Evolutionary conservation across 2,329 filamentous ascomycete genomes (phyloP), one percentile per base, ranked within the genome.

Genomic region (Westerdykella ornata): DNA sequence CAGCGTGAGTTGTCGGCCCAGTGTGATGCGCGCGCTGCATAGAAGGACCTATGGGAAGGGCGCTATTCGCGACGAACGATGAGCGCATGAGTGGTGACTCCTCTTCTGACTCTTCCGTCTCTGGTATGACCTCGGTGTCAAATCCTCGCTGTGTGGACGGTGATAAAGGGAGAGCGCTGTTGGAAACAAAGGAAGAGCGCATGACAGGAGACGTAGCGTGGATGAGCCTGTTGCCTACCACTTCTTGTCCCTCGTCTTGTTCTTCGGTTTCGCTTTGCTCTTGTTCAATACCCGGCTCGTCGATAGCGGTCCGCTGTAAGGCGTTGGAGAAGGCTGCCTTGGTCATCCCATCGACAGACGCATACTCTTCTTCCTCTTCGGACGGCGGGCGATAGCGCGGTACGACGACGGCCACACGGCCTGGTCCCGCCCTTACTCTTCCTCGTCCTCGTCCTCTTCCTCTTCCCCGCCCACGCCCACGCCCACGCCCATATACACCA

Each of bases 21-120:
- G 43, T 38, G 5, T 47, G 42, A 9, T 39, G 34, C 9, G 18
- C 16, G 4, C 35, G 52, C 6, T 14, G 38, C 3, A 43, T 31
- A 14, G 50, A 52, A 1, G 56, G 54, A 7, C 30, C 18, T 5
- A 49, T 37, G 3, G 57, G 46, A 8, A 64, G 49, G 0, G 60
- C 62, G 43, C 60, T 64, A 32, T 57, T 60, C 15, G 55, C 51
- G 26, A 65, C 39, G 29, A 63, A 61, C 8, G 59, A 53, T 13
- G 57, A 62, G 43, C 52, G 54, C 39, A 48, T 47, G 3, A 60
- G 18, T 2, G 60, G 59, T 2, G 56, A 62, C 16, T 33, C 20
- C 2, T 38, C 34, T 4, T 38, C 43, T 5, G 39, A 32, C 18
- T 45, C 39, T 5, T 45, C 39, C 4, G 43, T 35, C n/a, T 38